Evolutionary conservation across 306 rosid species (phyloP), one percentile per base, ranked within the genome.

Genomic region (Bauhinia variegata): DNA sequence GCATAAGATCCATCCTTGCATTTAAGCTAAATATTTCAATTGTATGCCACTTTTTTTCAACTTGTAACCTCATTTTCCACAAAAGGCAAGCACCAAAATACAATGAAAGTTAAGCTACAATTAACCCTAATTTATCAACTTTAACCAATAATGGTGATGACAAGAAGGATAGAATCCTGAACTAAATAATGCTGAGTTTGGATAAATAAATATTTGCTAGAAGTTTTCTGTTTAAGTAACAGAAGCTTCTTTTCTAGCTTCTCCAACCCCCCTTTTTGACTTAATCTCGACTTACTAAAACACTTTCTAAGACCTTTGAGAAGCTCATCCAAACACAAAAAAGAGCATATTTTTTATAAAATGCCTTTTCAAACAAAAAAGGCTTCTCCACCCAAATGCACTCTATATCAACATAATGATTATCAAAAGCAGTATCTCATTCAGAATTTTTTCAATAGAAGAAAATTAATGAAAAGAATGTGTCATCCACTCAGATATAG

Each of bases 71-170:
- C 51, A 44, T 36, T 60, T 66, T 44, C 50, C 56, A 42, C 55
- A 64, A 58, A 49, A 28, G 12, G 39, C 50, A 65, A 42, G 60
- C 52, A 12, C 16, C 2, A 50, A 33, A 52, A 49, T 44, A 52
- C 54, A 58, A 12, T 34, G 53, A 62, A 57, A 37, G 56, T 52
- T 28, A 72, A 60, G 55, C 36, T 41, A 49, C 8, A 57, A 15
- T 23, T 2, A 1, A 23, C 28, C 2, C 28, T 23, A 34, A 11
- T 11, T 49, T 67, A 46, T 55, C 60, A 54, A 51, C 15, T 36
- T 23, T 42, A 71, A 65, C 11, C 37, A 58, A 41, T 42, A 47
- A 65, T 7, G 19, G 46, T 11, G 19, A 53, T 10, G 39, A 56
- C 55, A 49, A 47, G 49, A 48, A 61, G 10, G 69, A 34, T 12